Evolutionary conservation across 768 basidiomycete genomes (phyloP).

Genomic region (Calvatia gigantea): DNA sequence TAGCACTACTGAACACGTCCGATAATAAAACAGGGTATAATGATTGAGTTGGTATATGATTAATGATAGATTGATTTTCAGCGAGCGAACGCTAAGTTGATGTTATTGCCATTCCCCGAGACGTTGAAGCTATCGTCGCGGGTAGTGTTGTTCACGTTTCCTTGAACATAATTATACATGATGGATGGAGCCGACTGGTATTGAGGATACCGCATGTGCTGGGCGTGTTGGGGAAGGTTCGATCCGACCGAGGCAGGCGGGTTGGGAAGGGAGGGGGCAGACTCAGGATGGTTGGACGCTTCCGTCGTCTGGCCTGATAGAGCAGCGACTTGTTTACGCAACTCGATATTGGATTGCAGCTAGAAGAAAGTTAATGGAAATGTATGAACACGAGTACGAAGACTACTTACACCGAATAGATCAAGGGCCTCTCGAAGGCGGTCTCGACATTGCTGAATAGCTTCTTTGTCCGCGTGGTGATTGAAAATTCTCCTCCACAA

Average conservation of each 20-base stretch:
- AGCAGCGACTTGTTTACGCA: not conserved
- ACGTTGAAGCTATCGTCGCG: constrained; percentile 5
- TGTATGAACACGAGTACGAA: not conserved
- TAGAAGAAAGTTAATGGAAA: not conserved
- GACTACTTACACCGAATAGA: not conserved
- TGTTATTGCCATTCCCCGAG: not conserved
- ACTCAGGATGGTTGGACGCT: too few relatives aligned
- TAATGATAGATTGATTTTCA: too few relatives aligned
- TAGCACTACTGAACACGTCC: too few relatives aligned
- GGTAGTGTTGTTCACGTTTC: not conserved
- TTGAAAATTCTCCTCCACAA: not conserved
- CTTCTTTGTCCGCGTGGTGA: not conserved
- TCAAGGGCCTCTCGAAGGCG: not conserved
- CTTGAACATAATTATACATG: not conserved
- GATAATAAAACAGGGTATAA: too few relatives aligned
- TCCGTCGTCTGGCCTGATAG: not conserved
- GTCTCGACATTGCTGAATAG: not conserved
- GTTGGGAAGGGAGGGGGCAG: too few relatives aligned
- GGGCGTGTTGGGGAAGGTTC: not conserved
- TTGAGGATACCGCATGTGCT: not conserved
- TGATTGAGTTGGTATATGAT: too few relatives aligned
- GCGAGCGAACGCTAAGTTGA: not conserved
- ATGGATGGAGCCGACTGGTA: too few relatives aligned
- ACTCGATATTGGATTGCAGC: constrained; percentile 7
- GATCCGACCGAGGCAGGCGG: not conserved